Evolutionary conservation across 2,329 filamentous ascomycete genomes (phyloP).

Genomic region (Epichloe coenophiala): DNA sequence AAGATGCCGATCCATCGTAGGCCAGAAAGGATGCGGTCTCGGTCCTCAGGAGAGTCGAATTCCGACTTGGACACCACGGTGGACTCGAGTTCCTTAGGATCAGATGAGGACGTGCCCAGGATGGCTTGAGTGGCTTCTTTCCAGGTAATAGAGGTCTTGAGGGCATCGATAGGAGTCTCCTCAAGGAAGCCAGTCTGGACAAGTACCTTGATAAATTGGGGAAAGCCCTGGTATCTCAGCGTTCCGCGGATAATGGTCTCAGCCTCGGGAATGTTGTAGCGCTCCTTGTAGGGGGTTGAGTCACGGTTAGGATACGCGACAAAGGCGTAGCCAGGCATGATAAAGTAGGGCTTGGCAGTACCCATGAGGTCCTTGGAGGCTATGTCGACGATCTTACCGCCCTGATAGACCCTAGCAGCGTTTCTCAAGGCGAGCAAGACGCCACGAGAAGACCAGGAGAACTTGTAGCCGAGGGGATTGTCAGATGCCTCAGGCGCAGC

Average conservation of each 20-base stretch:
- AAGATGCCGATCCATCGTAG: constrained; percentile 60
- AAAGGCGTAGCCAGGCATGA: constrained; percentile 77
- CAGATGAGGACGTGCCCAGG: constrained; percentile 51
- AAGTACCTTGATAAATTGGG: constrained; percentile 74
- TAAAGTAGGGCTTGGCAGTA: constrained; percentile 66
- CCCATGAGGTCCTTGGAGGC: constrained; percentile 33
- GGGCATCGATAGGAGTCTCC: constrained; percentile 51
- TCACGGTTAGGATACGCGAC: constrained; percentile 92
- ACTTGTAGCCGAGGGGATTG: constrained; percentile 75
- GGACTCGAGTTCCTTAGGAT: constrained; percentile 55
- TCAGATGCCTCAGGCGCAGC: constrained; percentile 55
- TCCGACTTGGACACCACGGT: constrained; percentile 63
- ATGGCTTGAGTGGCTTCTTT: constrained; percentile 73
- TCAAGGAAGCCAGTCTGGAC: constrained; percentile 83
- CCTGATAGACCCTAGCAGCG: constrained; percentile 68
- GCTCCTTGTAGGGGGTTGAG: constrained; percentile 73
- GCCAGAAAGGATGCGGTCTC: constrained; percentile 55
- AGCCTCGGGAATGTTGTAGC: constrained; percentile 85
- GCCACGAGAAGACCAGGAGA: constrained; percentile 68
- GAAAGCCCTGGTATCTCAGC: constrained; percentile 79
- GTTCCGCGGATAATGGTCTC: constrained; percentile 76
- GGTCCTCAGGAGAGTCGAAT: constrained; percentile 56
- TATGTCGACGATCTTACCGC: constrained; percentile 60
- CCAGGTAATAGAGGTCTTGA: constrained; percentile 61
- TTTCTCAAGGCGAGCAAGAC: constrained; percentile 81